These are phyloP conservation scores for Salvia sclarea DNA, from an alignment of 305 asterid species.

Conservation along the genomic window DNA sequence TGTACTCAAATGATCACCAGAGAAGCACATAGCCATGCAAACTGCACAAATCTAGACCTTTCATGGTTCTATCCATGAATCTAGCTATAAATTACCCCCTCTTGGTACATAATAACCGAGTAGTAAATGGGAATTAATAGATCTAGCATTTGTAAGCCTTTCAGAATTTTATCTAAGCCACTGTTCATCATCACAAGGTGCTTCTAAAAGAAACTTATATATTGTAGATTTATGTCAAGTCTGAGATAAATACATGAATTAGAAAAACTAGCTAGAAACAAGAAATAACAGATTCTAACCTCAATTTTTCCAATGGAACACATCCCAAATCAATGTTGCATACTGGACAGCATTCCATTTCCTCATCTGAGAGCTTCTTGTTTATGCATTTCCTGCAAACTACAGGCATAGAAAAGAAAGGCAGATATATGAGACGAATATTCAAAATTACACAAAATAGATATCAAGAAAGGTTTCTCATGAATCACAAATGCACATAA, in stretches of 20 bases:
- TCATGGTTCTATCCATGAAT: slow-evolving; percentile 3
- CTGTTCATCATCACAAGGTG: background rate
- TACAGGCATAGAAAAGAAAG: slow-evolving; percentile 32
- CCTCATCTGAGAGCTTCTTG: slow-evolving; percentile 73
- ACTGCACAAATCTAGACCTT: slow-evolving; percentile 4
- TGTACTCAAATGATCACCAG: slow-evolving; percentile 18
- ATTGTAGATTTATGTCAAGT: background rate
- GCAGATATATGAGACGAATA: slow-evolving; percentile 12
- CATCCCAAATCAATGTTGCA: slow-evolving; percentile 80
- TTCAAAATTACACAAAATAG: background rate
- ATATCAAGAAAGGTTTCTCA: background rate
- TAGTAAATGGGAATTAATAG: background rate
- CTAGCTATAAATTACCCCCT: slow-evolving; percentile 5
- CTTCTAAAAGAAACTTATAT: background rate
- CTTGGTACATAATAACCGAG: slow-evolving; percentile 3
- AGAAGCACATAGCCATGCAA: slow-evolving; percentile 5
- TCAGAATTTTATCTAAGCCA: background rate
- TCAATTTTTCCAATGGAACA: slow-evolving; percentile 71
- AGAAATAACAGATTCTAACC: slow-evolving; percentile 41
- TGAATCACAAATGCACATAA: slow-evolving; percentile 25
- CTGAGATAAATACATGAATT: slow-evolving; percentile 5
- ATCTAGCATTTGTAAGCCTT: background rate
- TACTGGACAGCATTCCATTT: slow-evolving; percentile 66
- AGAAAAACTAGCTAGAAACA: background rate
- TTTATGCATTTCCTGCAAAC: slow-evolving; percentile 83